Base-by-base conservation (phyloP, 805 yeast genomes). In the Ogataea paradorogensis region DNA sequence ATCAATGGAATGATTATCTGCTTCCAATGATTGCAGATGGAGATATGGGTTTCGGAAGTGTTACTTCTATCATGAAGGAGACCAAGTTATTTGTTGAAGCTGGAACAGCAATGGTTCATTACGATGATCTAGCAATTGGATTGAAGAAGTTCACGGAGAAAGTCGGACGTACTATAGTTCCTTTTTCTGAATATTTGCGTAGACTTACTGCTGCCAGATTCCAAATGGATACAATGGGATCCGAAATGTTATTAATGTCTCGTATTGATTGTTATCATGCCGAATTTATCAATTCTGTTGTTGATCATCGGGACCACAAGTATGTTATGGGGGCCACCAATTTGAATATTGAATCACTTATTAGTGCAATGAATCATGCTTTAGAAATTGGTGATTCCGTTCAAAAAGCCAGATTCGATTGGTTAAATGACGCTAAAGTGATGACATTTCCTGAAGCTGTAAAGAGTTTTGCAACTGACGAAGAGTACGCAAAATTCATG, bases 1-100 rank as follows among this genome's bases (percentile, higher is more conserved):
- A 30, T 52, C 63, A 29, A 9, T 7, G 20, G 52, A 64, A 38
- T n/a, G 81, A 78, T 49, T 79, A 78, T 50, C 49, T 78, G 51
- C 66, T 76, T 41, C 84, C 84, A 11, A 77, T 79, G 37, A 72
- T 79, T 46, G 84, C 84, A 3, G 84, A 79, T 54, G 84, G 74
- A 3, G 84, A 79, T 47, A 78, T 81, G 50, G 84, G 84, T 3
- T 82, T 77, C 53, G 84, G 84, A 14, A 82, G 83, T 9, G 59
- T 71, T 10, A 73, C 78, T 3, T 69, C 82, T 0, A 80, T 78
- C 3, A 78, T 79, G 84, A 79, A 79, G 52, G 59, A 78, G 40
- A 81, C 84, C 16, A 79, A 80, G 52, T 55, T 77, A 35, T 79
- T 79, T 62, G 83, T 80, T n/a, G 84, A 78, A 55, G 67, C 68